Percentiles rank a stretch among this genome's conserved stretches.
Evolutionary conservation across 306 rosid species (phyloP).

Genomic region (Aeschynomene evenia): DNA sequence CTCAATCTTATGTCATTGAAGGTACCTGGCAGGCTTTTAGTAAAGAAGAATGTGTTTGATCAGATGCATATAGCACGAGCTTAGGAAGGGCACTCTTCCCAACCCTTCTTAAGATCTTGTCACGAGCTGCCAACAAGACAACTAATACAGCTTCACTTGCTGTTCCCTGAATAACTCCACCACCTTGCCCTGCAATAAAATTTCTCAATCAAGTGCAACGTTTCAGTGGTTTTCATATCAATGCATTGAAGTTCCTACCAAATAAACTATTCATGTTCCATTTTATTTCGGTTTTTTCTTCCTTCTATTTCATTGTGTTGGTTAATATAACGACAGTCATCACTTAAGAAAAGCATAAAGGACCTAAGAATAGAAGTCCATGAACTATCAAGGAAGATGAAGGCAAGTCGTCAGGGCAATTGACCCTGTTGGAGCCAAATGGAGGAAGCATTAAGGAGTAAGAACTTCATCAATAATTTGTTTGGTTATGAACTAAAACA

Average conservation of each 20-base stretch:
- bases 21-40: conserved; percentile 93
- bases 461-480: neutral
- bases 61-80: conserved; percentile 88
- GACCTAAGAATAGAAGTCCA: neutral
- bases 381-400: neutral
- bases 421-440: too few species aligned
- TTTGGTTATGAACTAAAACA: neutral
- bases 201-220: conserved; percentile 21
- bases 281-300: neutral
- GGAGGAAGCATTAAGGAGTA: neutral
- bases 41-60: conserved; percentile 78
- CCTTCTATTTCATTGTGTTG: neutral
- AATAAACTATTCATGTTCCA: neutral
- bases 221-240: conserved; percentile 15
- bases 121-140: conserved; percentile 91
- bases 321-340: neutral
- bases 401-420: neutral
- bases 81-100: conserved; percentile 64
- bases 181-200: conserved; percentile 73
- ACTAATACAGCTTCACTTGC: conserved; percentile 97
- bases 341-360: neutral
- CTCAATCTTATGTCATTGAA: conserved; percentile 4
- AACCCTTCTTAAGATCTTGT: conserved; percentile 49
- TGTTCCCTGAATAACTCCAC: conserved; percentile 96
- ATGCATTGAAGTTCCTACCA: neutral